phyloP scores from a whole-genome alignment of 2,329 filamentous ascomycete genomes.

The Colletotrichum echinochloae region DNA sequence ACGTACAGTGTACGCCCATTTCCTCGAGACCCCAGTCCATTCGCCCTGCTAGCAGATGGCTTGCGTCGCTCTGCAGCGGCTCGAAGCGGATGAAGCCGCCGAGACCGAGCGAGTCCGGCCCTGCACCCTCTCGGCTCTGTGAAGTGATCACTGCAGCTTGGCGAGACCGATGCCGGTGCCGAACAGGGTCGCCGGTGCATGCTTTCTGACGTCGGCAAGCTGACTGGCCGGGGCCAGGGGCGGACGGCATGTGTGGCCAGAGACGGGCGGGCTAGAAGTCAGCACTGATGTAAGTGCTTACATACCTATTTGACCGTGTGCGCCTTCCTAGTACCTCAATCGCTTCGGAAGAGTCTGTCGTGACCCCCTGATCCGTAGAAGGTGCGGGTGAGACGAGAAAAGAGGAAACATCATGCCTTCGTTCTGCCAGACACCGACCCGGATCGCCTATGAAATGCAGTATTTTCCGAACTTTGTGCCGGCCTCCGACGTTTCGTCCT shows the following conservation, averaged over 20 bases:
- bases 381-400: neutral
- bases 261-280: neutral
- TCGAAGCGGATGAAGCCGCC: constrained; percentile 16
- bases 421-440: neutral
- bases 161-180: neutral
- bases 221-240: constrained; percentile 1
- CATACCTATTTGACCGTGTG: neutral
- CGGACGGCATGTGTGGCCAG: neutral
- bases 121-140: neutral
- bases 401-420: neutral
- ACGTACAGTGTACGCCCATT: neutral
- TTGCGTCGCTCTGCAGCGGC: constrained; percentile 32
- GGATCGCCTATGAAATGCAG: neutral
- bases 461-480: neutral
- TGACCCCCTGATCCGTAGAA: neutral
- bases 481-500: too few relatives aligned
- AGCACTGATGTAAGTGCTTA: neutral
- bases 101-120: neutral
- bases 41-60: constrained; percentile 20
- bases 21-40: constrained; percentile 13
- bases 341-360: neutral
- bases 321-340: neutral
- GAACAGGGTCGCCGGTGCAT: neutral
- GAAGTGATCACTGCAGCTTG: neutral
- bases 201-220: neutral